Evolutionary conservation across 495 filamentous ascomycete species (phyloP).

Genomic region (Penicillium steckii): DNA sequence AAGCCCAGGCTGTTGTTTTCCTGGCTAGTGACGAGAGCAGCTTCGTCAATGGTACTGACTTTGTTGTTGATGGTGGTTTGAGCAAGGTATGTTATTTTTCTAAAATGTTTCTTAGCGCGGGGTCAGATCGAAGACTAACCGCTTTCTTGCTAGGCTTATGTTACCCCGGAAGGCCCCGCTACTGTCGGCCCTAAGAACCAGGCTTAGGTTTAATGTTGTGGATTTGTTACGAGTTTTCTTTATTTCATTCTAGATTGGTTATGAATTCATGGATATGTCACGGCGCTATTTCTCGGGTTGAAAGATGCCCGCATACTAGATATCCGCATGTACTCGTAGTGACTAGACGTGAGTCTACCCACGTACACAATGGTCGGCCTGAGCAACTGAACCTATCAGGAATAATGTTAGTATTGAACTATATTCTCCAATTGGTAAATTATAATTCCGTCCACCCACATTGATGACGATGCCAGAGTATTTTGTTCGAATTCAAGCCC

Average conservation of each 20-base stretch:
- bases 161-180: slow-evolving; percentile 83
- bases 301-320: too few species aligned
- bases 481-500: too few species aligned
- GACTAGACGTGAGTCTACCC: too few species aligned
- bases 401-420: too few species aligned
- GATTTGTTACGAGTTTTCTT: slow-evolving; percentile 1
- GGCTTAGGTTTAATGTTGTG: slow-evolving; percentile 9
- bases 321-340: too few species aligned
- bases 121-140: slow-evolving; percentile 11
- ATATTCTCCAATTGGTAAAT: too few species aligned
- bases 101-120: not conserved
- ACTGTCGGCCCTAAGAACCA: slow-evolving; percentile 68
- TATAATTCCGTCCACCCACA: too few species aligned
- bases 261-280: slow-evolving; percentile 25
- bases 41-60: slow-evolving; percentile 90
- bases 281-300: too few species aligned
- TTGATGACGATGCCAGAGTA: too few species aligned
- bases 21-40: slow-evolving; percentile 91
- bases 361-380: too few species aligned
- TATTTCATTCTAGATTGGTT: not conserved
- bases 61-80: slow-evolving; percentile 96
- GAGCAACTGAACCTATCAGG: too few species aligned
- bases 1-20: slow-evolving; percentile 94
- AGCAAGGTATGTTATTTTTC: slow-evolving; percentile 68
- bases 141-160: slow-evolving; percentile 62